Base-by-base conservation (phyloP, 345 rosid species). In the Populus pruinosa region DNA sequence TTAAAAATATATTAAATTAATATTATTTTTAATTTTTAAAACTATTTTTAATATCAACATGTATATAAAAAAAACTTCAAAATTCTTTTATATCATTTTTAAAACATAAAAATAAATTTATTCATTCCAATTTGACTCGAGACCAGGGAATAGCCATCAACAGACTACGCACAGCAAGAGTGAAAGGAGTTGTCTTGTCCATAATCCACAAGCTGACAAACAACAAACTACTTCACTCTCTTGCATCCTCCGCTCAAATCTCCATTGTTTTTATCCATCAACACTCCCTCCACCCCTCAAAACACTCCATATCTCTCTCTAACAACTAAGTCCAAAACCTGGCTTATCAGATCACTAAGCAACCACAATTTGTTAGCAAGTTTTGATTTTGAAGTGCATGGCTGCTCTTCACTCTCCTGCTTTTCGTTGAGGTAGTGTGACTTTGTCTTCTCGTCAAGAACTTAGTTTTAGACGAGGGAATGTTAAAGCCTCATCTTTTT, bases 361-460 rank as follows among this genome's bases (percentile, higher is more conserved):
- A 64, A 56, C 62, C 62, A 56, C 21, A 56, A 21, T 56, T 64
- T 64, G 33, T 29, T 31, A 5, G 18, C 0, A 27, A 70, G 73
- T 49, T 56, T 69, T 68, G 75, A 55, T 55, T 50, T 65, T 36
- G 8, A 41, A 38, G 47, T 36, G 72, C 33, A 87, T 87, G 90
- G 89, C 89, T 75, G 89, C 89, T 76, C 79, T 83, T 71, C 87
- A 85, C 63, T 36, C 84, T 0, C 69, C 39, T 56, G 76, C 85
- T 27, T 80, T 82, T 35, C 73, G 79, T 78, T 76, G 74, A 53
- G 67, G 78, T 65, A 82, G 78, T 27, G 43, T 70, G 18, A 71
- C 67, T 50, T 44, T 74, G 56, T 41, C 75, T 66, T 83, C 82
- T 55, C 70, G 74, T 71, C 69, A 38, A 36, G 72, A 74, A 5